A percentile compares a stretch with the other conserved stretches of the same genome.
These are phyloP conservation scores for Sugiyamaella qingdaonensis DNA, from an alignment of 805 yeast genomes.

Conservation along the genomic window DNA sequence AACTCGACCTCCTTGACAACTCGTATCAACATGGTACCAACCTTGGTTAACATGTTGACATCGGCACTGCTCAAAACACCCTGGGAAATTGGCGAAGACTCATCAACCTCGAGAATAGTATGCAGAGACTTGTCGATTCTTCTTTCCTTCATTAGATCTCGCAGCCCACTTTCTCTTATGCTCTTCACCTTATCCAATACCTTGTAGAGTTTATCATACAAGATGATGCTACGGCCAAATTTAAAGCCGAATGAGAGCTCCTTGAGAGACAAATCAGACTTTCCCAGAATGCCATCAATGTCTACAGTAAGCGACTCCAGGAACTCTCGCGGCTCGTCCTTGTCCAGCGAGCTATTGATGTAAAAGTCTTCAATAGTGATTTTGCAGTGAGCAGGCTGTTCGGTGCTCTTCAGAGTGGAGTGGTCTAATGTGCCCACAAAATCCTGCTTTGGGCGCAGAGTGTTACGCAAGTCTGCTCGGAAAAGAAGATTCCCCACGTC, in stretches of 20 bases:
- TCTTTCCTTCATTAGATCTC: conserved; percentile 1
- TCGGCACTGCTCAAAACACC: conserved; percentile 20
- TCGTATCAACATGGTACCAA: conserved; percentile 29
- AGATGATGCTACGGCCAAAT: conserved; percentile 28
- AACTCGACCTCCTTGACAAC: conserved; percentile 36
- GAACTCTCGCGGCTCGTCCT: conserved; percentile 31
- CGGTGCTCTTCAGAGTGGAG: conserved; percentile 26
- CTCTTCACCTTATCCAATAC: conserved; percentile 19
- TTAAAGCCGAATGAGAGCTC: conserved; percentile 30
- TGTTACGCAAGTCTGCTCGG: conserved; percentile 31
- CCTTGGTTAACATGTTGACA: conserved; percentile 20
- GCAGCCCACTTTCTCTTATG: conserved; percentile 16
- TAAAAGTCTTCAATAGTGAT: conserved; percentile 29
- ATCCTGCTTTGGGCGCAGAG: conserved; percentile 21
- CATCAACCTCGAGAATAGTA: conserved; percentile 1
- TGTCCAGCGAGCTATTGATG: conserved; percentile 26
- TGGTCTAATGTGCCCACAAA: conserved; percentile 36
- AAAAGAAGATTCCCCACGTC: conserved; percentile 29
- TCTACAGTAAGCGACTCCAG: conserved; percentile 30
- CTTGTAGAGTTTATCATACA: conserved; percentile 20
- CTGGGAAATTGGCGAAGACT: conserved; percentile 4
- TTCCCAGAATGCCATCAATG: conserved; percentile 30
- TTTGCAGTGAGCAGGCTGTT: conserved; percentile 28
- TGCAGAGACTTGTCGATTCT: not conserved
- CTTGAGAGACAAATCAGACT: conserved; percentile 28